These are phyloP conservation scores for Amborella trichopoda DNA, from an alignment of 164 flowering plant genomes.

Conservation along the genomic window DNA sequence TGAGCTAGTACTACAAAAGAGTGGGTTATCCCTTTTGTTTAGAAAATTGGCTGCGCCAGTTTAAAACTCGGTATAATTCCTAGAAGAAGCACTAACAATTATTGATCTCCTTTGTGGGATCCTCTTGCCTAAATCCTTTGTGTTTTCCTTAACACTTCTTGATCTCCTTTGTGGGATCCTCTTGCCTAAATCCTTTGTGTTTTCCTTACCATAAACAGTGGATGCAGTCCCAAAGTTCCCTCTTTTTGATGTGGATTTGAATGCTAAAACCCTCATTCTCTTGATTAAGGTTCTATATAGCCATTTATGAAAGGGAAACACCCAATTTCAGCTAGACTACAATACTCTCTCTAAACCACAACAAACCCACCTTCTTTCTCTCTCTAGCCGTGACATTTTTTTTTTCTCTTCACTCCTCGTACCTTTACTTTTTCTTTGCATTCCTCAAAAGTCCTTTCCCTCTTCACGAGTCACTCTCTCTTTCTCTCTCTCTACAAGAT, in stretches of 20 bases:
- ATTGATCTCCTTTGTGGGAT: constrained; percentile 33
- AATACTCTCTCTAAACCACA: too few relatives aligned
- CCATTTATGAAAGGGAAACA: too few relatives aligned
- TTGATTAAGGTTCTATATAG: too few relatives aligned
- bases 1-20: constrained; percentile 25
- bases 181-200: constrained; percentile 12
- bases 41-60: constrained; percentile 18
- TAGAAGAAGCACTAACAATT: constrained; percentile 48
- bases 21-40: constrained; percentile 61
- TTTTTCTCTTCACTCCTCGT: too few relatives aligned
- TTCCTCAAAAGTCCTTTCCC: too few relatives aligned
- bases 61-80: constrained; percentile 8
- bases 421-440: too few relatives aligned
- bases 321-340: too few relatives aligned
- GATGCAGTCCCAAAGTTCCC: constrained; percentile 10
- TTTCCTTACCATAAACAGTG: constrained; percentile 8
- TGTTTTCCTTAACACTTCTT: constrained; percentile 42
- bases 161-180: constrained; percentile 31
- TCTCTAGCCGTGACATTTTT: too few relatives aligned
- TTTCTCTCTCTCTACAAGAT: too few relatives aligned
- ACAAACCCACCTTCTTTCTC: too few relatives aligned
- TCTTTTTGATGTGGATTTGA: constrained; percentile 51
- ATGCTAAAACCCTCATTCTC: constrained; percentile 47
- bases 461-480: too few relatives aligned
- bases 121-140: constrained; percentile 15